Evolutionary conservation across 1,284 basidiomycete species (phyloP).

Genomic region (Malassezia obtusa): DNA sequence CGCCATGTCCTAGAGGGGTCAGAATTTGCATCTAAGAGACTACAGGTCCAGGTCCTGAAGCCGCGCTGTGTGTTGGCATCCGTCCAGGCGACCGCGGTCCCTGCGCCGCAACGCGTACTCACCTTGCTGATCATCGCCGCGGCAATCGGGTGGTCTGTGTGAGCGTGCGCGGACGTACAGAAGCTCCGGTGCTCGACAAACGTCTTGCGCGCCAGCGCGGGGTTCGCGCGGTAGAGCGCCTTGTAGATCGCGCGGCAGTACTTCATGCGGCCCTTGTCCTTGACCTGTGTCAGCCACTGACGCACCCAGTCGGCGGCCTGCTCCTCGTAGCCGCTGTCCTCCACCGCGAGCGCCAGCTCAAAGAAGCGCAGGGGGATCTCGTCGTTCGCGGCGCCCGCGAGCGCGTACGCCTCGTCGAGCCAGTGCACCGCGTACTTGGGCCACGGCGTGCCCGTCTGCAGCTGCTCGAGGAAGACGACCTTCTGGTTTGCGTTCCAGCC

Average conservation of each 20-base stretch:
- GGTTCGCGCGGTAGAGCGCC: constrained; percentile 55
- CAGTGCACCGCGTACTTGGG: constrained; percentile 38
- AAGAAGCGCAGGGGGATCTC: constrained; percentile 53
- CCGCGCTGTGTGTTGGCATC: constrained; percentile 6
- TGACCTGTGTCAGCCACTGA: constrained; percentile 23
- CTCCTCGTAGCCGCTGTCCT: constrained; percentile 50
- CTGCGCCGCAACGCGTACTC: constrained; percentile 18
- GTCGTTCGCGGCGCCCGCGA: constrained; percentile 50
- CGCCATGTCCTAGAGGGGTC: background rate
- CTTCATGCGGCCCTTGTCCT: constrained; percentile 51
- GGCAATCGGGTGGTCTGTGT: constrained; percentile 44
- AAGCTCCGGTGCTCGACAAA: constrained; percentile 55
- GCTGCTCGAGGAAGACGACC: constrained; percentile 52
- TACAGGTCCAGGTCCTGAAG: constrained; percentile 16
- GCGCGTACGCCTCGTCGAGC: constrained; percentile 50
- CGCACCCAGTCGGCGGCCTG: constrained; percentile 51
- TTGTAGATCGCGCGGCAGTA: constrained; percentile 52
- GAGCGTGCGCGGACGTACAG: constrained; percentile 54
- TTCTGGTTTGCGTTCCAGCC: constrained; percentile 44
- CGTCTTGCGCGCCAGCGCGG: constrained; percentile 56
- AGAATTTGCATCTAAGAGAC: background rate
- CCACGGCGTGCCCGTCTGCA: constrained; percentile 48
- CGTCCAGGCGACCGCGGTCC: constrained; percentile 3
- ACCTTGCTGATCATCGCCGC: constrained; percentile 43
- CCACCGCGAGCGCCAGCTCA: constrained; percentile 50